Evolutionary conservation across 768 basidiomycete genomes (phyloP), one percentile per base, ranked within the genome.

Genomic region (Porphyrellus cyaneotinctus): DNA sequence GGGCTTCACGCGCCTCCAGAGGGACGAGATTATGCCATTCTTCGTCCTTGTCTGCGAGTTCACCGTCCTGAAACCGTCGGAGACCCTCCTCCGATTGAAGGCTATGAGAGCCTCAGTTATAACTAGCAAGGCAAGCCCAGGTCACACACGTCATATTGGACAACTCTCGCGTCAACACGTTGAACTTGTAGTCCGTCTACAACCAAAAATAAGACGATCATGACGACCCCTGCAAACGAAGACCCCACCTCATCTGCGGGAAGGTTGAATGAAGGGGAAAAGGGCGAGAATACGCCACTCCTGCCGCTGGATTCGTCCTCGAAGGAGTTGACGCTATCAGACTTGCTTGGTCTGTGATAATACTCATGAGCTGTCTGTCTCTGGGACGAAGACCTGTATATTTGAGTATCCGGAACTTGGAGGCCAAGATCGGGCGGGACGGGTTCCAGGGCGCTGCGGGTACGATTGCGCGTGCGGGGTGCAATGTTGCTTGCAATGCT

Each of bases 1-100:
- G 70, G 1, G 83, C 80, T 26, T 86, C 83, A 15, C 79, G 74
- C 0, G 92, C 82, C 60, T 82, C 82, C n/a, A 72, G 61, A 2
- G 91, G 85, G 2, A 95, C 87, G 9, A 93, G 80, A 28, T 78
- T 74, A 61, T 88, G 77, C 95, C 95, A 97, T 44, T 89, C 88
- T 67, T 86, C 81, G 54, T 92, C 83, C n/a, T 73, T 75, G 42
- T 84, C 85, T 3, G 75, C 64, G 4, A 91, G 71, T 51, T 82
- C 70, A 32, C 85, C 85, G 0, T 72, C 68, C 64, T 93, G 91
- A 62, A 92, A 91, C 18, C 75, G 78, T 42, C 70, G 72, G 18
- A 93, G 65, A 24, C 76, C 79, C 61, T 87, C 85, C 51, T 84
- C 83, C 15, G 82, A 79, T 43, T 80, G 73, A 26, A 88, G 70